Evolutionary conservation across 805 yeast genomes (phyloP), one percentile per base, ranked within the genome.

Genomic region (Barnettozyma siamensis): DNA sequence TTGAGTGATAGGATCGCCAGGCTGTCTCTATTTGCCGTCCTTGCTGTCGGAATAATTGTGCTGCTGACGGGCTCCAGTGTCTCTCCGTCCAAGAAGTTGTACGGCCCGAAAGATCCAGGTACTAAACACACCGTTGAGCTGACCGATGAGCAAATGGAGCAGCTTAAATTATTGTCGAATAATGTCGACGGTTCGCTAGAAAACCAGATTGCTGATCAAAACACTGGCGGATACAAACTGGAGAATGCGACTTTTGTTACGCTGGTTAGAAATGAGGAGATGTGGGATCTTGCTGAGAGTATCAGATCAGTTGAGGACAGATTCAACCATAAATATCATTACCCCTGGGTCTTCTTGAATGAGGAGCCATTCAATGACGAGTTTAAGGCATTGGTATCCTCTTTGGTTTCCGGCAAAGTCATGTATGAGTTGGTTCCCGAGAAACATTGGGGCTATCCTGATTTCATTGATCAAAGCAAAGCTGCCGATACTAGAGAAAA

Each of bases 341-440:
- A 91, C 59, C 97, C 94, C 53, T 91, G 98, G 97, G 93, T 88
- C 21, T 93, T 91, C 62, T 70, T 91, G 54, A 91, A 91, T 62
- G 96, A 91, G 60, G 88, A 80, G 43, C 82, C 74, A 36, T 93
- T 91, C 65, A 70, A 77, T 38, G 88, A 86, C 3, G 93, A 87
- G 53, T 91, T 93, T 63, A 86, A 77, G 54, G 64, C 66, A 21
- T 73, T 77, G 23, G 84, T 95, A 12, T 48, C 75, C 2, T 73
- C 83, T 11, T 64, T 88, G 55, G 79, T 80, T 13, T 78, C 89
- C 27, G 98, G 98, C 49, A 71, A 60, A 7, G 79, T 89, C 37
- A 73, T 79, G 48, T 93, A 80, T 56, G 98, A 95, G 35, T 43
- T 72, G 34, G 81, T 91, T 52, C 93, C 91, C n/a, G 67, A 71